These are phyloP conservation scores for Daphne laureola DNA, from an alignment of 441 rosid species.

Conservation along the genomic window DNA sequence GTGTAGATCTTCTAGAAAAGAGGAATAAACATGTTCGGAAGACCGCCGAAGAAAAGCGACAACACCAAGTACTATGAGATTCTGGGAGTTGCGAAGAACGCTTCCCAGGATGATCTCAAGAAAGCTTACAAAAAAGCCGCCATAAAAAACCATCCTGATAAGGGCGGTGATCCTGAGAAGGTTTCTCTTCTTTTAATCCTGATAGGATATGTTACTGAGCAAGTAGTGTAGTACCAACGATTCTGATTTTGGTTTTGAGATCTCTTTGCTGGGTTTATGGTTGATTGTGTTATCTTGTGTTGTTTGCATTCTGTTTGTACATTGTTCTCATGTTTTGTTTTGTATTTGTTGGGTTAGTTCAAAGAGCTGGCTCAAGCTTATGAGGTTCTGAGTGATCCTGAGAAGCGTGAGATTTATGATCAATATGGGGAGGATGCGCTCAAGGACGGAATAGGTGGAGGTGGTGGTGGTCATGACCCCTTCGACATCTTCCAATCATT, in stretches of 20 bases:
- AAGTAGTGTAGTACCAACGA: neutral
- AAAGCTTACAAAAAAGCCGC: conserved; percentile 88
- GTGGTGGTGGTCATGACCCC: conserved; percentile 77
- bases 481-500: conserved; percentile 90
- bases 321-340: neutral
- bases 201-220: neutral
- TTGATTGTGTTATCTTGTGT: too few species aligned
- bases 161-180: conserved; percentile 94
- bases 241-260: neutral
- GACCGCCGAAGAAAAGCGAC: conserved; percentile 65
- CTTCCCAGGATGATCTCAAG: conserved; percentile 75
- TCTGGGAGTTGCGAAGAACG: conserved; percentile 54
- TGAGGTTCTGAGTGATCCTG: conserved; percentile 82
- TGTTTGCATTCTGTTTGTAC: too few species aligned
- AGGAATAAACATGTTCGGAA: conserved; percentile 45
- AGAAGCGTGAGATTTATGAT: conserved; percentile 84
- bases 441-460: conserved; percentile 84
- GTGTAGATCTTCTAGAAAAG: neutral
- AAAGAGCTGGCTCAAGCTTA: conserved; percentile 92
- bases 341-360: conserved; percentile 34
- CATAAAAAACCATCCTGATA: conserved; percentile 85
- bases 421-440: conserved; percentile 91
- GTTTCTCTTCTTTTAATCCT: conserved; percentile 12
- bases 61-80: conserved; percentile 59
- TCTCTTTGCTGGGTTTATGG: neutral